Evolutionary conservation across 768 basidiomycete genomes (phyloP).

Genomic region (Lyophyllum atratum): DNA sequence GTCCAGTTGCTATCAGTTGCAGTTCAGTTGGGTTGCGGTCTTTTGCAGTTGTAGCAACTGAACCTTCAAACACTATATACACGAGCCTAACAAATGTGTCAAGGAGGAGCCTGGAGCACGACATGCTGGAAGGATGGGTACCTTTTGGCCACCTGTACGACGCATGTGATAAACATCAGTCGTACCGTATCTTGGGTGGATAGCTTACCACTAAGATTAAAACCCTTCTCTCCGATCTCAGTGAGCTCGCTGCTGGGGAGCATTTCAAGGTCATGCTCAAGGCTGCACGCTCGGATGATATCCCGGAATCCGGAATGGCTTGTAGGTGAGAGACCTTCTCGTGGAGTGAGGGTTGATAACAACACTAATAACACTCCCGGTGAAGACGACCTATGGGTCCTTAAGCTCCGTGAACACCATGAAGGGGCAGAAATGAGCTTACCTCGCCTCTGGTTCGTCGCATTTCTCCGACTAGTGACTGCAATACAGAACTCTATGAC

Average conservation of each 20-base stretch:
- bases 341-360: not conserved
- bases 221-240: constrained; percentile 79
- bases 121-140: constrained; percentile 10
- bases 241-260: constrained; percentile 70
- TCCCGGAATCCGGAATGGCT: constrained; percentile 60
- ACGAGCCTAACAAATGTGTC: constrained; percentile 51
- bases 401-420: too few species aligned
- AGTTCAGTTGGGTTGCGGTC: too few species aligned
- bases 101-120: not conserved
- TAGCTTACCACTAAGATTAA: constrained; percentile 59
- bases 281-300: constrained; percentile 63
- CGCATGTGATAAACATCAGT: not conserved
- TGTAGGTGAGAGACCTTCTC: not conserved
- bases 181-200: too few species aligned
- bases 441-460: constrained; percentile 58
- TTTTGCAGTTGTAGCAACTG: too few species aligned
- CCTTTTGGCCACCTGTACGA: constrained; percentile 38
- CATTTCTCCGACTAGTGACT: constrained; percentile 70
- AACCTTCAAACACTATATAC: too few species aligned
- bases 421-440: constrained; percentile 5
- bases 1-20: too few species aligned
- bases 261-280: constrained; percentile 71
- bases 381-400: constrained; percentile 44
- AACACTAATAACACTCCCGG: constrained; percentile 45
- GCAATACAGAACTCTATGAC: constrained; percentile 53